These are phyloP conservation scores for Cutaneotrichosporon arboriforme DNA, from an alignment of 1,284 basidiomycete species.

Conservation along the genomic window DNA sequence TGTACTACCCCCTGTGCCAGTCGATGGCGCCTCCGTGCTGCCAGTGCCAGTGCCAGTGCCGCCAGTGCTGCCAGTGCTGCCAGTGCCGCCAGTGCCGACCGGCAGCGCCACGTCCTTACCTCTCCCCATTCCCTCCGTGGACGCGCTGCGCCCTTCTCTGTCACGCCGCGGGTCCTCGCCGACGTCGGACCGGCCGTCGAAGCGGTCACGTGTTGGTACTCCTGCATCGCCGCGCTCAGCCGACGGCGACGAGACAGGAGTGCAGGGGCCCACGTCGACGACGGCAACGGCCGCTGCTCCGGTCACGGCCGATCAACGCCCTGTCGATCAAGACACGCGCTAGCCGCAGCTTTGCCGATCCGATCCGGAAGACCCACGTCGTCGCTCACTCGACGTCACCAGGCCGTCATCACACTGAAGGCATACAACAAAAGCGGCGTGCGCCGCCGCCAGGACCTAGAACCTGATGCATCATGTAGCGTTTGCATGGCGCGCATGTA, in stretches of 20 bases:
- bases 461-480: background rate
- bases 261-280: no score
- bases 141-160: background rate
- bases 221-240: background rate
- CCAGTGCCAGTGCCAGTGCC: background rate
- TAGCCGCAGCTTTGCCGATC: no score
- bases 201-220: conserved; percentile 12
- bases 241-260: no score
- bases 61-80: background rate
- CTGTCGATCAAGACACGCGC: no score
- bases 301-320: no score
- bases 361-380: no score
- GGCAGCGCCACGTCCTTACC: background rate
- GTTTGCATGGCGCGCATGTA: background rate
- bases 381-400: no score
- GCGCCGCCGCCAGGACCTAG: background rate
- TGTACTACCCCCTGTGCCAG: no score
- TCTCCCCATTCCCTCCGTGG: background rate
- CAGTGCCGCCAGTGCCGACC: background rate
- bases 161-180: background rate
- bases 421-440: no score
- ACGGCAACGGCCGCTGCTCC: no score
- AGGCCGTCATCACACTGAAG: no score
- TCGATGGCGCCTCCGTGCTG: no score
- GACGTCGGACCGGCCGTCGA: conserved; percentile 7